Conservation (phyloP, 2,329 filamentous ascomycete species). For the Akanthomyces lecanii region DNA sequence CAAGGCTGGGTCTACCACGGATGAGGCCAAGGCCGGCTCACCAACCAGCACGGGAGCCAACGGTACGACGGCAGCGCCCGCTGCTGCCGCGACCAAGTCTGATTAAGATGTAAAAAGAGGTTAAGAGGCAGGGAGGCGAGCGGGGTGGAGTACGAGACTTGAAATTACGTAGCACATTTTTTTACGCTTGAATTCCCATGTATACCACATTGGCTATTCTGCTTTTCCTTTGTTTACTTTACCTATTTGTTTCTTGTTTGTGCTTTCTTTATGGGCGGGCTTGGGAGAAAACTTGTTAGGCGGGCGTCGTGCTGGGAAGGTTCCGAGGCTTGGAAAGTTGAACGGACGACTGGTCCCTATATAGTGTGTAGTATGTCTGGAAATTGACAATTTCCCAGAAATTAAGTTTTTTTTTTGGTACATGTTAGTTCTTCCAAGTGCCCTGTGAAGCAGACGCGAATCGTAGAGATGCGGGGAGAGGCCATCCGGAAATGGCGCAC, state of each 20-base stretch:
- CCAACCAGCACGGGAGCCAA: slow-evolving; percentile 47
- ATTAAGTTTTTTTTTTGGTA: no score
- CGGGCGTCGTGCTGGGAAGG: slow-evolving; percentile 9
- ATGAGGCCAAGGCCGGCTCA: slow-evolving; percentile 48
- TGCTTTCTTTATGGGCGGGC: slow-evolving; percentile 15
- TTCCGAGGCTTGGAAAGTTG: slow-evolving; percentile 6
- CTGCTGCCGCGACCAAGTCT: slow-evolving; percentile 40
- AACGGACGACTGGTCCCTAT: slow-evolving; percentile 6
- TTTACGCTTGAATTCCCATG: slow-evolving; percentile 17
- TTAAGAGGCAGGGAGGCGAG: background rate
- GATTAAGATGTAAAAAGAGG: slow-evolving; percentile 32
- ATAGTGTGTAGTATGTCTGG: slow-evolving; percentile 14
- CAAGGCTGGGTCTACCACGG: slow-evolving; percentile 44
- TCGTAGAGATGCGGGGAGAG: no score
- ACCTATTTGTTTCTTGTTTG: slow-evolving; percentile 12
- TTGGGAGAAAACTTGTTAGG: slow-evolving; percentile 8
- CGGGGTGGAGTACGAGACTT: slow-evolving; percentile 12
- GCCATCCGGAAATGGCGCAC: no score
- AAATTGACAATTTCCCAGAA: background rate
- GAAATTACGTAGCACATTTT: slow-evolving; percentile 14
- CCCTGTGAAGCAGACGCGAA: no score
- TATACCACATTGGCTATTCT: slow-evolving; percentile 18
- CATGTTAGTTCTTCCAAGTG: no score
- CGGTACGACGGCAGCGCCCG: slow-evolving; percentile 33
- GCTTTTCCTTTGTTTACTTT: slow-evolving; percentile 13